Base-by-base conservation (phyloP, 2,329 filamentous ascomycete species). In the Penicillium sp. region DNA sequence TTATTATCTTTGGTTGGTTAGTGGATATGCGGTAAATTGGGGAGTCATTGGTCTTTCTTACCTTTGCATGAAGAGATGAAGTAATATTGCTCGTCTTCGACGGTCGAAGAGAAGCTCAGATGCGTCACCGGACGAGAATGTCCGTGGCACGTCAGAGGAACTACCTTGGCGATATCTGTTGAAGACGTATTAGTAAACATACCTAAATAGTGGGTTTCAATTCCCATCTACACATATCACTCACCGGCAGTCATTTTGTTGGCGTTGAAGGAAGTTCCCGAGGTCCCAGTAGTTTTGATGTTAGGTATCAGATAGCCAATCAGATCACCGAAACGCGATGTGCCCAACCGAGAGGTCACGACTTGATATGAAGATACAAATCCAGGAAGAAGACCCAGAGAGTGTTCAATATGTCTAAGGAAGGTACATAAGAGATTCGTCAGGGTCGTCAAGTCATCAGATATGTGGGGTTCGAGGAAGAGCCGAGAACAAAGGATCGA, bases 1-100 rank as follows among this genome's bases (percentile, higher is more conserved):
- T 97, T 97, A 65, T 91, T 91, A 76, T 98, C 93, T 90, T 48
- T 52, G 52, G 40, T 39, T 17, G 39, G 42, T 58, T 49, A 47
- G 44, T 43, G 7, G 13, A 3, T 40, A 5, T 24, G 3, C 2
- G 2, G 19, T 26, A 12, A 7, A 24, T 24, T 24, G 22, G 22
- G 22, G 6, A 35, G 35, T 35, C 9, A 17, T 41, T 31, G 15
- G 3, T n/a, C 4, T 37, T n/a, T 21, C 50, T 48, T 65, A 88
- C 85, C 85, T 77, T 95, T 95, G 77, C 88, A 93, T 58, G 90
- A 89, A 24, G 90, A 95, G 57, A 96, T 90, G 64, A 96, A 78
- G 69, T 93, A 95, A 72, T 93, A 96, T 57, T 84, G 81, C 56
- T 88, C 87, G 58, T 89, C 85, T 64, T 88, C 85, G 56, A 89